Conservation (phyloP, 2,329 filamentous ascomycete genomes). For the Thermothelomyces thermophilus region DNA sequence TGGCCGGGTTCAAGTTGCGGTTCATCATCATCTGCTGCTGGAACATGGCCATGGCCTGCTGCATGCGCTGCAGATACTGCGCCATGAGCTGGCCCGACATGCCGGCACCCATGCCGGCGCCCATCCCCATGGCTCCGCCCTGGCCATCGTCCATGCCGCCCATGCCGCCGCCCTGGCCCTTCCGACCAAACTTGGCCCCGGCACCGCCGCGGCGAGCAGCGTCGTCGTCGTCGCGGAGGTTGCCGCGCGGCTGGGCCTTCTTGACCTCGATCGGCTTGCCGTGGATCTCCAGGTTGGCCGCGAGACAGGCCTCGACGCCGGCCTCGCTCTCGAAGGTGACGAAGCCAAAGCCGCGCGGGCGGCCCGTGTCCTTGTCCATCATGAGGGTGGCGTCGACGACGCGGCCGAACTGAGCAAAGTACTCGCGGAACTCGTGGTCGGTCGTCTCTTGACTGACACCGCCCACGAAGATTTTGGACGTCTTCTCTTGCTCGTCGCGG, state of each 20-base stretch:
- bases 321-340: conserved; percentile 96
- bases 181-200: conserved; percentile 48
- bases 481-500: conserved; percentile 95
- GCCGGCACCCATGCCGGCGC: conserved; percentile 39
- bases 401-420: conserved; percentile 93
- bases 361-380: conserved; percentile 99
- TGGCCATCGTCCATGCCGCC: conserved; percentile 33
- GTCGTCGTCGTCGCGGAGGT: conserved; percentile 85
- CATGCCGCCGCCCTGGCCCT: conserved; percentile 19
- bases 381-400: conserved; percentile 97
- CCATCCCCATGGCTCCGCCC: conserved; percentile 32
- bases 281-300: conserved; percentile 79
- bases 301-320: conserved; percentile 86
- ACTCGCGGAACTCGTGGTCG: conserved; percentile 91
- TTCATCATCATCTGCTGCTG: conserved; percentile 88
- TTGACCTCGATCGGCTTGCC: conserved; percentile 98
- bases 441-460: conserved; percentile 96
- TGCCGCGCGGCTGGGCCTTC: conserved; percentile 91
- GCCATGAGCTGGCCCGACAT: conserved; percentile 98
- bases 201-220: conserved; percentile 46
- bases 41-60: conserved; percentile 94
- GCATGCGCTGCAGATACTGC: conserved; percentile 97
- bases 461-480: conserved; percentile 97
- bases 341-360: conserved; percentile 92
- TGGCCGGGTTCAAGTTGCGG: conserved; percentile 63